Evolutionary conservation across 495 filamentous ascomycete species (phyloP).

Genomic region (Neurospora pannonica): DNA sequence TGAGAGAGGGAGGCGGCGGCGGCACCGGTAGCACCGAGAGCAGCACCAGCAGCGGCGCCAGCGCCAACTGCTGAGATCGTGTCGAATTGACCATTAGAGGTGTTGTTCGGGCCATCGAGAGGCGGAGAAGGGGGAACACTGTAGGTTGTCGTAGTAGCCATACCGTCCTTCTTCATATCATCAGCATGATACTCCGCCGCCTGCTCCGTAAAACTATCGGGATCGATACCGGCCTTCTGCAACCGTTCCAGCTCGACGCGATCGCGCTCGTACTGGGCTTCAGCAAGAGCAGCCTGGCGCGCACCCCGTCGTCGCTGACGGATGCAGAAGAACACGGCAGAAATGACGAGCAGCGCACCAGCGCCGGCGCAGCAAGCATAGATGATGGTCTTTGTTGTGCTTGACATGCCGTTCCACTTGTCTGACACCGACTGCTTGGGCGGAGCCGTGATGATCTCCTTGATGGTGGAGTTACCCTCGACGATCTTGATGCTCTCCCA

Average conservation of each 20-base stretch:
- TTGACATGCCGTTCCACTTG: constrained; percentile 48
- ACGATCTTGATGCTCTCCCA: constrained; percentile 65
- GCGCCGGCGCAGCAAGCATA: constrained; percentile 46
- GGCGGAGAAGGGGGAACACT: constrained; percentile 27
- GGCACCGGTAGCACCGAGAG: constrained; percentile 14
- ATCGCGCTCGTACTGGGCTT: constrained; percentile 47
- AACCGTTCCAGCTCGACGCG: constrained; percentile 55
- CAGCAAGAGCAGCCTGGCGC: constrained; percentile 48
- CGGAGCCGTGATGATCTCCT: constrained; percentile 29
- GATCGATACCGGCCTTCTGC: constrained; percentile 34
- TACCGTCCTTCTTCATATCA: constrained; percentile 24
- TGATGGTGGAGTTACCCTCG: constrained; percentile 52
- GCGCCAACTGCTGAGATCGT: constrained; percentile 1
- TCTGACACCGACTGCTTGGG: constrained; percentile 41
- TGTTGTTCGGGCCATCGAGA: constrained; percentile 13
- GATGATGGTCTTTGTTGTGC: constrained; percentile 48
- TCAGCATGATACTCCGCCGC: constrained; percentile 32
- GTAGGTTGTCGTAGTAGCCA: constrained; percentile 23
- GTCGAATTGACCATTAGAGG: neutral
- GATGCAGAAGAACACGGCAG: constrained; percentile 52
- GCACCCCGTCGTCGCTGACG: constrained; percentile 57
- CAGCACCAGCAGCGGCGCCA: constrained; percentile 7
- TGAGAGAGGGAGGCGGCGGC: constrained; percentile 18
- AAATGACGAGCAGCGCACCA: constrained; percentile 36
- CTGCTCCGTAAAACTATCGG: constrained; percentile 31